A percentile compares a stretch with the other conserved stretches of the same genome.
Conservation (phyloP, 352 stramenopile species). For the Plasmopara viticola region DNA sequence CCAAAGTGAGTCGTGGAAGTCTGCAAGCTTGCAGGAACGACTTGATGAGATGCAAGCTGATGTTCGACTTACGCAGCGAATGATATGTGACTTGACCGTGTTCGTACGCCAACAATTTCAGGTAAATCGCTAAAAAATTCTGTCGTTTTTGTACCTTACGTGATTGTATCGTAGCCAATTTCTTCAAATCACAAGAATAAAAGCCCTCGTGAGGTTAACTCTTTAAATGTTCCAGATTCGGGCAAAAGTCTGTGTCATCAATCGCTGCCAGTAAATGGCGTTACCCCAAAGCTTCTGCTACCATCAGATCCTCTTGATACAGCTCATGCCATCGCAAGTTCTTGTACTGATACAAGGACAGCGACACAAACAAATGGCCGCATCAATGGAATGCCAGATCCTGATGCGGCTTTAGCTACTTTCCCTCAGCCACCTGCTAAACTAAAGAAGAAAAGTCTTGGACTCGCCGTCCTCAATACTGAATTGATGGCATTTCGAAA, state of each 20-base stretch:
- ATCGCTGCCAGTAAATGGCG: conserved; percentile 2
- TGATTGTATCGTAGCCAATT: background rate
- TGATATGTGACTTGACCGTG: conserved; percentile 19
- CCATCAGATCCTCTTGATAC: conserved; percentile 9
- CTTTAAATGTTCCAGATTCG: conserved; percentile 12
- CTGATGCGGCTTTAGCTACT: conserved; percentile 2
- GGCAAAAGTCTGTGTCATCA: conserved; percentile 2
- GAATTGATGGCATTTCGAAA: conserved; percentile 16
- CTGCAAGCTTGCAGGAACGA: conserved; percentile 7
- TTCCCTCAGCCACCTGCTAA: background rate
- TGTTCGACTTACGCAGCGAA: conserved; percentile 13
- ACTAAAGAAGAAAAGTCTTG: conserved; percentile 25
- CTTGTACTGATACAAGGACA: conserved; percentile 11
- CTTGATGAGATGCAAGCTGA: conserved; percentile 23
- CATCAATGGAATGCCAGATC: conserved; percentile 6
- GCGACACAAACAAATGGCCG: conserved; percentile 9
- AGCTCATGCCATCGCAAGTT: conserved; percentile 5
- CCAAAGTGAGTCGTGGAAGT: background rate
- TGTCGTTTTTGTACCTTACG: background rate
- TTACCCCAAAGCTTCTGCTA: conserved; percentile 9
- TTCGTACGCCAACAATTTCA: conserved; percentile 17
- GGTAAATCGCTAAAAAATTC: background rate
- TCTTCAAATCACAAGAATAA: background rate
- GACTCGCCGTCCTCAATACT: conserved; percentile 18
- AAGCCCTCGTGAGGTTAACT: conserved; percentile 6